These are phyloP conservation scores for Avena eriantha DNA, from an alignment of 176 grass and related monocot species.

Conservation along the genomic window DNA sequence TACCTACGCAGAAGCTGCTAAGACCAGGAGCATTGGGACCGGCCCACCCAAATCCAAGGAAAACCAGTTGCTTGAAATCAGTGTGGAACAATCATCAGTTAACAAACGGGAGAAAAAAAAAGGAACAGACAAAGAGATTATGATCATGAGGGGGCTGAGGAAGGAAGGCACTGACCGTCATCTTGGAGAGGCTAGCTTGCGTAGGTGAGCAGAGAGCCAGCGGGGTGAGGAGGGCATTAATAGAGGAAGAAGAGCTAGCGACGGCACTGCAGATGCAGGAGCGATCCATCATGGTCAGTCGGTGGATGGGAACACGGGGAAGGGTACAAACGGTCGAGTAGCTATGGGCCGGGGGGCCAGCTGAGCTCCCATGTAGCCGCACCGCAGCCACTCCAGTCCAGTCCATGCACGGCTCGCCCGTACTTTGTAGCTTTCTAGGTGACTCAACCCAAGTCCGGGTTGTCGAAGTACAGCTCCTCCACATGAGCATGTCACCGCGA, in stretches of 20 bases:
- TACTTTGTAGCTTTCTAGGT: not conserved
- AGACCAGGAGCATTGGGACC: not conserved
- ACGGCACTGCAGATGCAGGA: constrained; percentile 41
- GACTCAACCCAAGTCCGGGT: not conserved
- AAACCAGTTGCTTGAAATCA: not conserved
- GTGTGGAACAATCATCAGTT: not conserved
- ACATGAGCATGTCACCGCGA: not conserved
- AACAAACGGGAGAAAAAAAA: not conserved
- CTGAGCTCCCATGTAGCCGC: constrained; percentile 23
- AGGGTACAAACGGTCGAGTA: constrained; percentile 66
- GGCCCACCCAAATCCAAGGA: not conserved
- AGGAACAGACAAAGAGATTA: not conserved
- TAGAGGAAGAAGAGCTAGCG: constrained; percentile 45
- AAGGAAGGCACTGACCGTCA: constrained; percentile 64
- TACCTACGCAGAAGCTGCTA: not conserved
- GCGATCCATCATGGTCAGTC: constrained; percentile 41
- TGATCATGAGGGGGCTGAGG: not conserved
- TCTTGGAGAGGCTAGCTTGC: constrained; percentile 40
- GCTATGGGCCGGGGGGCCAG: not conserved
- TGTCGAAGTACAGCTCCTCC: not conserved
- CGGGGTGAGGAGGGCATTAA: constrained; percentile 46
- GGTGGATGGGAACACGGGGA: constrained; percentile 71
- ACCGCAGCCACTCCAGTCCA: constrained; percentile 1
- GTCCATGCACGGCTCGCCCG: not conserved
- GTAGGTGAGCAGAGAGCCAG: constrained; percentile 32